Percentiles rank a stretch among this genome's conserved stretches.
Conservation (phyloP, 2,329 filamentous ascomycete genomes). For the Clonostachys byssicola region DNA sequence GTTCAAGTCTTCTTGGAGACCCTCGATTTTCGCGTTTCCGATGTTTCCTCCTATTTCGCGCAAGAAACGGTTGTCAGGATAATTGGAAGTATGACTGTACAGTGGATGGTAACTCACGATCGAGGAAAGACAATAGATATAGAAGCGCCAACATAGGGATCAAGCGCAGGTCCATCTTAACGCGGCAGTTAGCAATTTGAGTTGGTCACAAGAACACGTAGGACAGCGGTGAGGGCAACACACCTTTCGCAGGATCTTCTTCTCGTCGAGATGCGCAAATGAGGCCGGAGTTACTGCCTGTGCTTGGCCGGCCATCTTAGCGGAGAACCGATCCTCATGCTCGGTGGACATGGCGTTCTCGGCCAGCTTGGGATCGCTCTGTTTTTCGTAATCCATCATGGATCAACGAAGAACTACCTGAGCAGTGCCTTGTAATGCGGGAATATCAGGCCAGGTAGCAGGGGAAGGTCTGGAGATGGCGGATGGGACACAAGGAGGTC, state of each 20-base stretch:
- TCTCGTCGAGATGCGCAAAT: constrained; percentile 40
- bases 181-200: constrained; percentile 11
- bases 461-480: too few species aligned
- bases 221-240: background rate
- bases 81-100: constrained; percentile 19
- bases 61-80: constrained; percentile 38
- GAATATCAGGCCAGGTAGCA: too few species aligned
- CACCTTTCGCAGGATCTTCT: constrained; percentile 33
- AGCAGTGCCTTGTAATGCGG: too few species aligned
- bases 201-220: too few species aligned
- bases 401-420: too few species aligned
- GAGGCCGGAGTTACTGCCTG: background rate
- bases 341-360: background rate
- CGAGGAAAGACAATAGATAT: constrained; percentile 61
- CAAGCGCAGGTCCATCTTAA: constrained; percentile 36
- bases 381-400: too few species aligned
- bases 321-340: background rate
- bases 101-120: constrained; percentile 27
- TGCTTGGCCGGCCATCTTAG: too few species aligned
- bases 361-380: background rate
- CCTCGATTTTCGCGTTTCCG: constrained; percentile 62
- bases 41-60: constrained; percentile 60
- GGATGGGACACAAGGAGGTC: too few species aligned
- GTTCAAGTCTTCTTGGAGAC: constrained; percentile 42
- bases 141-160: constrained; percentile 47